phyloP scores from a whole-genome alignment of 2,329 filamentous ascomycete species.

The Sarocladium oryzae region DNA sequence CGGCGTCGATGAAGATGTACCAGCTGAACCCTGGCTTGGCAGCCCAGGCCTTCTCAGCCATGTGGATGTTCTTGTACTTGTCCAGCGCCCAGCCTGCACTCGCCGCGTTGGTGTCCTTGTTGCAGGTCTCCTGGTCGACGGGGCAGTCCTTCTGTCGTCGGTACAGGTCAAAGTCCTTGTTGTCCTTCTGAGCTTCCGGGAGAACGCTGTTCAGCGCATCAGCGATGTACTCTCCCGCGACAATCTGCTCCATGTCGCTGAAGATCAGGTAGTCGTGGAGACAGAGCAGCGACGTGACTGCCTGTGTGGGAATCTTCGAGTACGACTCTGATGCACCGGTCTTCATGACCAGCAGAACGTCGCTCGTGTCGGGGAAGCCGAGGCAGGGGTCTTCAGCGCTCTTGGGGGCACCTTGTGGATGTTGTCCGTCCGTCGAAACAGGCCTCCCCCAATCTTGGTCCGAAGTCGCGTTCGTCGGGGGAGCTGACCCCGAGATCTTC shows the following conservation, averaged over 20 bases:
- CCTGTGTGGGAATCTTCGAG: slow-evolving; percentile 45
- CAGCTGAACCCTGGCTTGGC: slow-evolving; percentile 47
- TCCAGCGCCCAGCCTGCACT: slow-evolving; percentile 44
- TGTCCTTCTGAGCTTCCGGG: slow-evolving; percentile 32
- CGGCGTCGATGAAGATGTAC: slow-evolving; percentile 55
- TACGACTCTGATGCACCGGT: slow-evolving; percentile 50
- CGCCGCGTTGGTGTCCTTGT: slow-evolving; percentile 22
- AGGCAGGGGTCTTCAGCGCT: slow-evolving; percentile 21
- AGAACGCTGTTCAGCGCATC: slow-evolving; percentile 41
- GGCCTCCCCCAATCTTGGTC: background rate
- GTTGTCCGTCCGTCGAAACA: background rate
- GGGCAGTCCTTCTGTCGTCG: slow-evolving; percentile 37
- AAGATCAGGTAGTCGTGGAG: slow-evolving; percentile 48
- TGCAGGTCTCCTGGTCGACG: slow-evolving; percentile 38
- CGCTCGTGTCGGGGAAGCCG: slow-evolving; percentile 36
- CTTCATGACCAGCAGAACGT: slow-evolving; percentile 47
- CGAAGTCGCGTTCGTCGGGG: background rate
- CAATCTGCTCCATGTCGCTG: slow-evolving; percentile 45
- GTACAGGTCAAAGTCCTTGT: slow-evolving; percentile 46
- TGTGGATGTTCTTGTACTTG: slow-evolving; percentile 58
- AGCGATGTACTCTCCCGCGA: slow-evolving; percentile 36
- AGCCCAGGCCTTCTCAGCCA: slow-evolving; percentile 46
- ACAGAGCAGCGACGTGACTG: slow-evolving; percentile 46
- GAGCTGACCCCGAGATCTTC: background rate
- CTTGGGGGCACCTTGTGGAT: background rate